Percentiles rank a stretch among this genome's conserved stretches.
phyloP scores from a whole-genome alignment of 139 green algal genomes.

The Picochlorum sp. region DNA sequence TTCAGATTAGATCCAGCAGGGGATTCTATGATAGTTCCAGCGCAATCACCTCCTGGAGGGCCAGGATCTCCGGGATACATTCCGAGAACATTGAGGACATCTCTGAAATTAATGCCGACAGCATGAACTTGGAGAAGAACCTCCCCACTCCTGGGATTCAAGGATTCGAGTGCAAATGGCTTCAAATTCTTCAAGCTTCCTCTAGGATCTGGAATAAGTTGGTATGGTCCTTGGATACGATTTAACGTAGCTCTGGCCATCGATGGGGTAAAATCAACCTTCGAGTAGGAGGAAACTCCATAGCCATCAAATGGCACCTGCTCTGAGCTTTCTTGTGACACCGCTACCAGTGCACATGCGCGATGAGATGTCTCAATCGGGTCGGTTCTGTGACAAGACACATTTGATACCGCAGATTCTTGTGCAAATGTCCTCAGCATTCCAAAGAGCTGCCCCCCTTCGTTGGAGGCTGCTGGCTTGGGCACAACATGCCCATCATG shows the following conservation, averaged over 20 bases:
- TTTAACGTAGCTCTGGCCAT: background rate
- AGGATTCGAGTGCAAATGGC: slow-evolving; percentile 6
- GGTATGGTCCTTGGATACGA: slow-evolving; percentile 2
- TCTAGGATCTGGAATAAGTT: slow-evolving; percentile 31
- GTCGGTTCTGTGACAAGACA: no score
- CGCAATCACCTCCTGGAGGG: slow-evolving; percentile 39
- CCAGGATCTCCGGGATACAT: slow-evolving; percentile 46
- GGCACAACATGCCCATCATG: no score
- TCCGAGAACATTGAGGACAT: slow-evolving; percentile 47
- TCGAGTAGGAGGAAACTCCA: background rate
- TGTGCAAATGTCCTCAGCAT: slow-evolving; percentile 15
- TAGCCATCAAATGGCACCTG: slow-evolving; percentile 12
- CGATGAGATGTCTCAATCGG: no score
- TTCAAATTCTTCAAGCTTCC: slow-evolving; percentile 45
- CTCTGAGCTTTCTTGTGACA: background rate
- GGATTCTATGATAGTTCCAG: slow-evolving; percentile 29
- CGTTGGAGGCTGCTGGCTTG: background rate
- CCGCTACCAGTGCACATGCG: no score
- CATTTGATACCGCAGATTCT: background rate
- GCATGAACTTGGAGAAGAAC: slow-evolving; percentile 28
- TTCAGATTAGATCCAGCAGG: background rate
- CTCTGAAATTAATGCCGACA: slow-evolving; percentile 44
- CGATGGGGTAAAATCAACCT: background rate
- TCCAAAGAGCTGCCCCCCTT: slow-evolving; percentile 12
- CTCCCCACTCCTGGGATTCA: background rate